These are phyloP conservation scores for Pterocarpus macrocarpus DNA, from an alignment of 306 rosid genomes.

Conservation along the genomic window DNA sequence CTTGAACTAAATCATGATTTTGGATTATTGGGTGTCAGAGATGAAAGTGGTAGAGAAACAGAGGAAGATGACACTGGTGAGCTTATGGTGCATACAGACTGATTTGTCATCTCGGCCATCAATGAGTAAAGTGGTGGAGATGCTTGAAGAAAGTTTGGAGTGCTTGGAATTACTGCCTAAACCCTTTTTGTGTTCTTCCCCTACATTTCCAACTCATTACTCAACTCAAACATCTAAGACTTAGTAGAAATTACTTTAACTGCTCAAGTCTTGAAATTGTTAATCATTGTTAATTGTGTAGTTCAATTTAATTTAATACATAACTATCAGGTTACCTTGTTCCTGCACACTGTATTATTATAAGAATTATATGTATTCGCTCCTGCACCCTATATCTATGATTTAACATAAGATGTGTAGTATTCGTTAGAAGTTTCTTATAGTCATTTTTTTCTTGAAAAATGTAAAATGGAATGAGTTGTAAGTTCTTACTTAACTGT, in stretches of 20 bases:
- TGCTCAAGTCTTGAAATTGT: too few relatives aligned
- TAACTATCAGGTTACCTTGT: too few relatives aligned
- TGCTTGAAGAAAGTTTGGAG: constrained; percentile 39
- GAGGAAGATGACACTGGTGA: constrained; percentile 53
- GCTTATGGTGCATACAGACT: constrained; percentile 48
- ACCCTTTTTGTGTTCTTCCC: constrained; percentile 39
- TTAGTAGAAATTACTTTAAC: too few relatives aligned
- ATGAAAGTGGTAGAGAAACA: constrained; percentile 38
- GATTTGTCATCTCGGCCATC: constrained; percentile 41
- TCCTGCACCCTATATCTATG: too few relatives aligned
- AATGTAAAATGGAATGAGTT: too few relatives aligned
- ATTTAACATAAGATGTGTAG: too few relatives aligned
- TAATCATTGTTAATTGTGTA: background rate
- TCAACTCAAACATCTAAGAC: background rate
- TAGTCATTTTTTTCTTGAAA: too few relatives aligned
- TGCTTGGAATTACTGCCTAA: constrained; percentile 37
- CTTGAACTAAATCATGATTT: constrained; percentile 42
- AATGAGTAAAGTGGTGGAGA: constrained; percentile 49
- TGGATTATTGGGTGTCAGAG: background rate
- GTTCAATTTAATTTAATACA: too few relatives aligned
- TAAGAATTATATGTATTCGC: too few relatives aligned
- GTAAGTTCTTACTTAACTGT: too few relatives aligned
- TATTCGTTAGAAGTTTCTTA: too few relatives aligned
- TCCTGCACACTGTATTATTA: too few relatives aligned
- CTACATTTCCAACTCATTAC: background rate